A percentile compares a stretch with the other conserved stretches of the same genome.
phyloP scores from a whole-genome alignment of 2,329 filamentous ascomycete species.

The Triangularia verruculosa region DNA sequence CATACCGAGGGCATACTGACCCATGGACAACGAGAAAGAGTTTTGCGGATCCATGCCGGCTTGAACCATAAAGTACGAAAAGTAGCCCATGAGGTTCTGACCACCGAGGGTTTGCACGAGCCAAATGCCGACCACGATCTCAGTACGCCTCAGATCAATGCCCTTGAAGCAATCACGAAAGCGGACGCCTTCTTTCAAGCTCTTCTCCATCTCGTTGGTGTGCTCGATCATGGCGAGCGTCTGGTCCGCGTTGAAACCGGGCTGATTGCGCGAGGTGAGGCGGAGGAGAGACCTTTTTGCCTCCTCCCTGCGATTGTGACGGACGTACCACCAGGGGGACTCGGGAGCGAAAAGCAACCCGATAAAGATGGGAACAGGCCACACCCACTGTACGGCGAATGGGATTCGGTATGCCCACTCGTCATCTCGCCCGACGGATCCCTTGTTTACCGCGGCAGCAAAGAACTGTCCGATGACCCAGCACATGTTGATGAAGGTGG shows the following conservation, averaged over 20 bases:
- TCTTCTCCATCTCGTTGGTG: slow-evolving; percentile 40
- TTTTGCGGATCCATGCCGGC: slow-evolving; percentile 22
- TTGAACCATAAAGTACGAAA: slow-evolving; percentile 32
- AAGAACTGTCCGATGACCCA: slow-evolving; percentile 56
- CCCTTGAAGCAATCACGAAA: slow-evolving; percentile 44
- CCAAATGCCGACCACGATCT: slow-evolving; percentile 36
- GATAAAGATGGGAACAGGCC: slow-evolving; percentile 42
- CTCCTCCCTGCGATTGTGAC: slow-evolving; percentile 36
- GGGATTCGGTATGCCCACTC: slow-evolving; percentile 48
- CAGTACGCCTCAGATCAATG: slow-evolving; percentile 39
- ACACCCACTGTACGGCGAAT: slow-evolving; percentile 49
- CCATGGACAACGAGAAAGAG: slow-evolving; percentile 21
- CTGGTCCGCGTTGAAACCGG: slow-evolving; percentile 33
- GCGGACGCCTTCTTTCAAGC: slow-evolving; percentile 31
- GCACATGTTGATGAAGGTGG: slow-evolving; percentile 56
- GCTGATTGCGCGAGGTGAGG: slow-evolving; percentile 29
- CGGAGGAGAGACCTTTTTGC: slow-evolving; percentile 36
- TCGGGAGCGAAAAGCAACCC: slow-evolving; percentile 44
- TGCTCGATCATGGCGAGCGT: slow-evolving; percentile 43
- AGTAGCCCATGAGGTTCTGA: slow-evolving; percentile 22
- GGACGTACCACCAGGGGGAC: slow-evolving; percentile 47
- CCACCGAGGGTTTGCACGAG: slow-evolving; percentile 21
- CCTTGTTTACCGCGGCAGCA: slow-evolving; percentile 40
- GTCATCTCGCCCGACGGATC: slow-evolving; percentile 33
- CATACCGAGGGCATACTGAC: slow-evolving; percentile 35